These are phyloP conservation scores for Ogataea henricii DNA, from an alignment of 805 yeast genomes.

Conservation along the genomic window DNA sequence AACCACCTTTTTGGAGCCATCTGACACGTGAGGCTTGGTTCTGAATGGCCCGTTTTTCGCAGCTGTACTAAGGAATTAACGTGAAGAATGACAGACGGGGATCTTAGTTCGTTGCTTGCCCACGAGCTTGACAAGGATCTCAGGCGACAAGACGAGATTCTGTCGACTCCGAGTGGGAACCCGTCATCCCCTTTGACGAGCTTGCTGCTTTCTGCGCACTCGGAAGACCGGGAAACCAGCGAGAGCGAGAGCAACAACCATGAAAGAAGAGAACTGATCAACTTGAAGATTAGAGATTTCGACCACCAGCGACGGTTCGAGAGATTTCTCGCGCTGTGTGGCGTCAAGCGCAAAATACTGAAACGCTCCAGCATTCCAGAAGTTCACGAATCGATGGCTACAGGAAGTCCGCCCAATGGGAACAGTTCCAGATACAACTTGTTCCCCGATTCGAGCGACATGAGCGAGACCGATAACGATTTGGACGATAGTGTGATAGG, in stretches of 20 bases:
- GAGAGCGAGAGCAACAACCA: conserved; percentile 47
- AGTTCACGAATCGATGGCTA: background rate
- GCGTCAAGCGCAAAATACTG: conserved; percentile 22
- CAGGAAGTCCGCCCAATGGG: conserved; percentile 8
- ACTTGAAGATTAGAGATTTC: conserved; percentile 22
- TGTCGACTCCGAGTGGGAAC: conserved; percentile 49
- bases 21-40: background rate
- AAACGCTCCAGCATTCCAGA: background rate
- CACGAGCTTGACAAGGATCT: conserved; percentile 30
- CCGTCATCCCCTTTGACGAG: conserved; percentile 60
- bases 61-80: background rate
- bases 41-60: background rate
- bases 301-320: conserved; percentile 33
- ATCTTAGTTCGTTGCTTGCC: conserved; percentile 5
- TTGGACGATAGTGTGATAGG: conserved; percentile 6
- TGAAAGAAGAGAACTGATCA: conserved; percentile 38
- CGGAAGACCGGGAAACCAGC: conserved; percentile 36
- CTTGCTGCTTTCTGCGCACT: conserved; percentile 46
- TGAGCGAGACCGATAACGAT: conserved; percentile 14
- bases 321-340: conserved; percentile 26
- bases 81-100: conserved; percentile 36
- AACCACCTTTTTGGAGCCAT: background rate
- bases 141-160: conserved; percentile 35
- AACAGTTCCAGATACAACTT: conserved; percentile 20
- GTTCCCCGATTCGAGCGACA: conserved; percentile 24